These are phyloP conservation scores for Botryotinia globosa DNA, from an alignment of 2,329 filamentous ascomycete genomes.

Conservation along the genomic window DNA sequence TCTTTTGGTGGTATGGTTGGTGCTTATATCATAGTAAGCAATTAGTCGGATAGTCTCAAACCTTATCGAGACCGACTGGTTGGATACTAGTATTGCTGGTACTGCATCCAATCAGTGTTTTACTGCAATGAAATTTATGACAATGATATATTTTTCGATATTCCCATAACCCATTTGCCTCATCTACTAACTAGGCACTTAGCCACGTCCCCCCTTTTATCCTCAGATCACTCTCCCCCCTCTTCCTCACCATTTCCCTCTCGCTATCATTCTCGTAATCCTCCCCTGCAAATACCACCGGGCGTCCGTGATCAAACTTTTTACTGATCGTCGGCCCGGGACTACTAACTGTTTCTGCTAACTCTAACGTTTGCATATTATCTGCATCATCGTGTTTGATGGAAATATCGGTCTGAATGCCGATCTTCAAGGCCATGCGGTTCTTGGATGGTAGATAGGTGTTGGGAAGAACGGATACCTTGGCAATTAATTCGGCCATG, in stretches of 20 bases:
- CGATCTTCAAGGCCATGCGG: background rate
- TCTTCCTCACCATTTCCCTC: background rate
- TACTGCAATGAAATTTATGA: background rate
- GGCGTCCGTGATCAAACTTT: background rate
- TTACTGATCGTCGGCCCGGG: background rate
- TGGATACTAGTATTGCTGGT: background rate
- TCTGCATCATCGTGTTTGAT: background rate
- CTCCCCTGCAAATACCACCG: background rate
- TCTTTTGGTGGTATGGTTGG: background rate
- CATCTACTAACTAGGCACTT: background rate
- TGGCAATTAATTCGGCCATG: slow-evolving; percentile 44
- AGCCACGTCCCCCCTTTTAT: background rate
- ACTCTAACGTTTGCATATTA: background rate
- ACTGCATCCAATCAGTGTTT: background rate
- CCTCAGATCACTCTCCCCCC: background rate
- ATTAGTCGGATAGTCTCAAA: background rate
- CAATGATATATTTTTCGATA: background rate
- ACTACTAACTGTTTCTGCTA: background rate
- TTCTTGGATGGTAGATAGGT: background rate
- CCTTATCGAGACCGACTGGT: background rate
- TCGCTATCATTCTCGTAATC: background rate
- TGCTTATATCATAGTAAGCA: background rate
- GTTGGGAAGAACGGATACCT: slow-evolving; percentile 22
- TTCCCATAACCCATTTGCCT: background rate
- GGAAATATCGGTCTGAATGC: slow-evolving; percentile 8